Base-by-base conservation (phyloP, 202 grass and related monocot species). In the Panicum hallii region DNA sequence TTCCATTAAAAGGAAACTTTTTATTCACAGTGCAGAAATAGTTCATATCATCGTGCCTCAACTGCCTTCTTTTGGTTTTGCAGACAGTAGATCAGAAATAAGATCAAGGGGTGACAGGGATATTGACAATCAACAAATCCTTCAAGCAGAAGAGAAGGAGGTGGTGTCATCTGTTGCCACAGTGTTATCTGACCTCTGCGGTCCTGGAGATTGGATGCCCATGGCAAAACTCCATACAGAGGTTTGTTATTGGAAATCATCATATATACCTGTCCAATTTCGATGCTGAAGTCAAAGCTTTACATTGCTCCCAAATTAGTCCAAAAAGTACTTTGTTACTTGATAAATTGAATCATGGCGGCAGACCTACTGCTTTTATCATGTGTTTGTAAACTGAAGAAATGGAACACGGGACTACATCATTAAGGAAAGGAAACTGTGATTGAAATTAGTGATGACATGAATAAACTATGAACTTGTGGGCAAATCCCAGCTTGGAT, bases 81-180 rank as follows among this genome's bases (percentile, higher is more conserved):
- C 74, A 91, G 90, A 85, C 23, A 92, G 64, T 78, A 91, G 81
- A 83, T 83, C 79, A 75, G 86, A 91, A 38, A 38, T 38, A 38
- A 91, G 88, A 89, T 88, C 87, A 43, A 86, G 74, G 79, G 78
- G 80, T 84, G 84, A 78, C 26, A 89, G 79, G 83, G 92, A 97
- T 77, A 87, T 93, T 49, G 86, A 92, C 79, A 89, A 88, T 80
- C 77, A 94, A 50, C 92, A 88, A 68, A 75, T 86, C 32, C 71
- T 91, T 86, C 92, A 94, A 78, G 73, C 86, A 69, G 95, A 97
- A 91, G 95, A 94, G 87, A 97, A 97, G 79, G 92, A 94, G 34
- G 87, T 97, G 2, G 87, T 94, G 41, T 97, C 92, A 57, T 97
- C 92, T 79, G 88, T 94, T 79, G 90, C 92, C 23, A 94, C 90